Base-by-base conservation (phyloP, 2,329 filamentous ascomycete genomes). In the Microcera coccophila region DNA sequence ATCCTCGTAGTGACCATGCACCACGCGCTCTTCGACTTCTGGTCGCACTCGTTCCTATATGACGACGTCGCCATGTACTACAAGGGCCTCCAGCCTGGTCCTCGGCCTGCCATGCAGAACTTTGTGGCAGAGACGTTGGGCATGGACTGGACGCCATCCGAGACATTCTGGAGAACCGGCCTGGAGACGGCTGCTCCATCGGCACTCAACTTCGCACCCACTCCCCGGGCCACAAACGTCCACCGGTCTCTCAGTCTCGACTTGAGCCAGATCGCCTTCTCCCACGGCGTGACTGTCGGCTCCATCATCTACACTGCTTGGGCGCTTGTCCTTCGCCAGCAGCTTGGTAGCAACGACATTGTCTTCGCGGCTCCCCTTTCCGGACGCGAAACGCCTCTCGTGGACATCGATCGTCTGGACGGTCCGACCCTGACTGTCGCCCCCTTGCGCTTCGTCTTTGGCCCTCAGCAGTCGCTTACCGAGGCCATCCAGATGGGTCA, bases 11-110 rank as follows among this genome's bases (percentile, higher is more conserved):
- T 63, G 10, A 56, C 58, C 2, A 61, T 61, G 50, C 62, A 65
- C 36, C 62, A 65, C 38, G 55, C 59, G 4, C 50, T 64, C 3
- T 62, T 63, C 18, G 62, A 65, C 39, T 63, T 54, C 37, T 64
- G 60, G 59, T 64, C 62, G 16, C 52, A 59, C 15, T 34, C 45
- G 3, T 62, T 63, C 31, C 31, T 63, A 12, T 57, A 60, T 14
- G 45, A 58, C 8, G 60, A 64, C 34, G 49, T 55, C 3, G 38
- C 41, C 2, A 41, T 39, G 3, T 36, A 3, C 1, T 50, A 48
- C n/a, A 28, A 17, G 1, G 41, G 39, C 1, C 31, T 20, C 2
- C 4, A 17, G 0, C 17, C 40, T 3, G 31, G 26, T 20, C 26
- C 14, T 1, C 36, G 47, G 2, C 47, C 45, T 24, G 36, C 4